Evolutionary conservation across 192 early-diverging fungal species (phyloP), one percentile per base, ranked within the genome.

Genomic region (Rhizoclosmatium sp.): DNA sequence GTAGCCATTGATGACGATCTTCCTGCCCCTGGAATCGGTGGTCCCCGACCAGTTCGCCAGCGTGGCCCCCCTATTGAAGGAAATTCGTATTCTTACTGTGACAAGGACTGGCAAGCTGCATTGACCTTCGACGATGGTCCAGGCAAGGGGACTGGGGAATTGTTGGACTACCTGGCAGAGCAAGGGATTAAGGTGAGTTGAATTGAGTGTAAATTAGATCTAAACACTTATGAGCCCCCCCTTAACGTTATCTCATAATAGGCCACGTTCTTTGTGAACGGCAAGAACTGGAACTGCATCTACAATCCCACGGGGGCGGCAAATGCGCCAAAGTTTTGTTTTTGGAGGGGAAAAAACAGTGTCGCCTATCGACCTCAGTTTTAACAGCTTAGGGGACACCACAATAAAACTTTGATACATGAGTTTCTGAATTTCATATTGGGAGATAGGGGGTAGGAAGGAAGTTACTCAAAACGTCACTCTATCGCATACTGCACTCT

Each of bases 51-150:
- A 9, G 19, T 14, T 9, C 54, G 54, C 19, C 54, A 56, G 54
- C 10, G 9, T n/a, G 54, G 54, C 1, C 54, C 54, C 0, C 54
- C 54, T 9, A n/a, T 56, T 56, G 54, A 0, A 0, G 54, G 54
- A 56, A n/a, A 14, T 14, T 56, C 54, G 54, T 56, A 56, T n/a
- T 14, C 9, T 0, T 56, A 56, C 19, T 56, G 54, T n/a, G 19
- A 56, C 54, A 56, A 56, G 54, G n/a, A 39, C 42, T 41, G 45
- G 4, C 14, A 46, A 23, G 75, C 58, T 46, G 80, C 80, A n/a
- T 58, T 92, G 65, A 89, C 90, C 9, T 93, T 89, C 71, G 92
- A 93, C 81, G 92, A 93, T 84, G 92, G 92, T 3, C 91, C 91
- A 16, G 87, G 85, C 31, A 69, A 73, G 7, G 87, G 83, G 40